phyloP scores from a whole-genome alignment of 805 yeast genomes.

The Myxozyma monticola region DNA sequence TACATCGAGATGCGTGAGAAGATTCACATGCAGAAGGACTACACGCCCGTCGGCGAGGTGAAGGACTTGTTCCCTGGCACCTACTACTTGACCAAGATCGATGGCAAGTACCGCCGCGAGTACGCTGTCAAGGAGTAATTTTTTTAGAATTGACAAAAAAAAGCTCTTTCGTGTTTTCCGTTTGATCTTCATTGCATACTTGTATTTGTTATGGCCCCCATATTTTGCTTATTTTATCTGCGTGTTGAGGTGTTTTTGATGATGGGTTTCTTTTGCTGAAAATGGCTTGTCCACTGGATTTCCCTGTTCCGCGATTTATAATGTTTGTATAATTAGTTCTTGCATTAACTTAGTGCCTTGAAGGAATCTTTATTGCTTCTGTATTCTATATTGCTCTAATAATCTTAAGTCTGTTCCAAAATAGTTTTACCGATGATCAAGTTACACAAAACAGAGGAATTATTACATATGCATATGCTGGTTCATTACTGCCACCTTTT shows the following conservation, averaged over 20 bases:
- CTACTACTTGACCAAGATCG: conserved; percentile 79
- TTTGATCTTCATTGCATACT: too few species aligned
- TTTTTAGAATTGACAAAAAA: neutral
- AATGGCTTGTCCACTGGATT: neutral
- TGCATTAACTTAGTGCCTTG: neutral
- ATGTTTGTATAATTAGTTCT: neutral
- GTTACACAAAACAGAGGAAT: too few species aligned
- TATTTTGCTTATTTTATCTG: too few species aligned
- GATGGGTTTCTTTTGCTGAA: neutral
- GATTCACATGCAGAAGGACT: conserved; percentile 78
- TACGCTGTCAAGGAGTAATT: conserved; percentile 66
- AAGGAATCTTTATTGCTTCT: neutral
- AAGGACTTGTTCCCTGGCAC: conserved; percentile 73
- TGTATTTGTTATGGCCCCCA: too few species aligned
- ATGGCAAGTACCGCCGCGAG: conserved; percentile 83
- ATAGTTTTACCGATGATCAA: too few species aligned
- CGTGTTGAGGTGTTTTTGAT: neutral
- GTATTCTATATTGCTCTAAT: neutral
- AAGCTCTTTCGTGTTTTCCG: too few species aligned
- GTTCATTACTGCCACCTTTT: conserved; percentile 14
- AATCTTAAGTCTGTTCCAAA: too few species aligned
- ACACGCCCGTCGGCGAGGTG: conserved; percentile 74
- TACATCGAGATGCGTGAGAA: conserved; percentile 85
- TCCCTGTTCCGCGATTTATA: too few species aligned
- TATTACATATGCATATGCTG: neutral